These are phyloP conservation scores for Phytophthora europaea DNA, from an alignment of 352 stramenopile species.

Conservation along the genomic window DNA sequence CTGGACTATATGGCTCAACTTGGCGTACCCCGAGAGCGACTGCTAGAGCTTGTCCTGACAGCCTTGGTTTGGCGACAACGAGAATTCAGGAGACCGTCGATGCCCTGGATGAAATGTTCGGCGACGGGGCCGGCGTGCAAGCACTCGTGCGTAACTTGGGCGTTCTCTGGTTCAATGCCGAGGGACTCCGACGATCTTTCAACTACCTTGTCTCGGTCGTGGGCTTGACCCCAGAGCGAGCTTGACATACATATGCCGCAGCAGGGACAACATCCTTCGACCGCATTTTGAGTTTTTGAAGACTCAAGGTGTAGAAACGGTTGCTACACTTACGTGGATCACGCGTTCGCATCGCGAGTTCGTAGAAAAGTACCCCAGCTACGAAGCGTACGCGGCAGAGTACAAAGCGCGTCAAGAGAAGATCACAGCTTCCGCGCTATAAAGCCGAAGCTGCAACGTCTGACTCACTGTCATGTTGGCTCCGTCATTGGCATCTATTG, in stretches of 20 bases:
- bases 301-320: neutral
- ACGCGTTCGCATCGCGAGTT: neutral
- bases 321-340: neutral
- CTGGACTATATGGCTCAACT: neutral
- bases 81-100: conserved; percentile 3
- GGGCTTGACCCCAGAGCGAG: neutral
- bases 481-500: neutral
- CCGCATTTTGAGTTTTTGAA: neutral
- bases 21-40: neutral
- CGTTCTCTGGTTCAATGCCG: neutral
- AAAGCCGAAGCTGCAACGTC: neutral
- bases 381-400: neutral
- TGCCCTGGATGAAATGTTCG: neutral
- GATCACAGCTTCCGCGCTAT: neutral
- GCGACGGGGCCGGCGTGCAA: neutral
- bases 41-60: neutral
- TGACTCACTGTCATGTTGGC: neutral
- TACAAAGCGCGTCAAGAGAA: neutral
- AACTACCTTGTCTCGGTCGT: neutral
- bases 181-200: neutral
- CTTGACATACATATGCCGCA: neutral
- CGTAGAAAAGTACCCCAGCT: neutral
- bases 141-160: neutral
- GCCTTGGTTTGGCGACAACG: neutral
- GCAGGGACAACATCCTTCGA: neutral